A percentile compares a stretch with the other conserved stretches of the same genome.
These are phyloP conservation scores for Cyanodermella asteris DNA, from an alignment of 2,329 filamentous ascomycete genomes.

Conservation along the genomic window DNA sequence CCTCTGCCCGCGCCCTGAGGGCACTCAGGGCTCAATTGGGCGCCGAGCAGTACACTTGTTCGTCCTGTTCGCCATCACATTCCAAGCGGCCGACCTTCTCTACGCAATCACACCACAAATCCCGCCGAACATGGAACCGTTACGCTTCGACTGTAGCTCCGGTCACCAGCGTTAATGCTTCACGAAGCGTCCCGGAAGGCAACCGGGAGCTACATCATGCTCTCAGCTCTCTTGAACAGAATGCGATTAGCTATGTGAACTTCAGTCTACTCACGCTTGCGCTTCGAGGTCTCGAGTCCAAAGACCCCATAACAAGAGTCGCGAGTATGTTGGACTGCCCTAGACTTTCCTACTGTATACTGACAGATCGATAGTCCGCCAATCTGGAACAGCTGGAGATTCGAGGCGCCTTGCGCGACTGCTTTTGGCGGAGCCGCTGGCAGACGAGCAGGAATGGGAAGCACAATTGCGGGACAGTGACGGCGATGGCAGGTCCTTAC, in stretches of 20 bases:
- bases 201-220: conserved; percentile 32
- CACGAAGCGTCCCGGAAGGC: conserved; percentile 28
- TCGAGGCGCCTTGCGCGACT: conserved; percentile 42
- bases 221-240: conserved; percentile 27
- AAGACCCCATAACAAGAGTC: conserved; percentile 31
- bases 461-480: conserved; percentile 32
- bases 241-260: conserved; percentile 33
- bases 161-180: conserved; percentile 30
- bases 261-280: conserved; percentile 37
- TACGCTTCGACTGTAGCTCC: conserved; percentile 22
- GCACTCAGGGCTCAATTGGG: too few species aligned
- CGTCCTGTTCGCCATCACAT: too few species aligned
- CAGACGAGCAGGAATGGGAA: conserved; percentile 44
- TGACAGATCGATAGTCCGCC: conserved; percentile 18
- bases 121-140: conserved; percentile 1
- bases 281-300: conserved; percentile 32
- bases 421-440: conserved; percentile 48
- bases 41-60: too few species aligned
- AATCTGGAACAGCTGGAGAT: conserved; percentile 25
- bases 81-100: too few species aligned
- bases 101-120: neutral
- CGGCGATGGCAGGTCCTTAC: conserved; percentile 30
- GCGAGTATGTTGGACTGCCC: conserved; percentile 20
- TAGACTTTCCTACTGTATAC: conserved; percentile 2
- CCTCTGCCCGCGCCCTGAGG: too few species aligned